Conservation (phyloP, 2,329 filamentous ascomycete species). For the Verticillium isaacii region DNA sequence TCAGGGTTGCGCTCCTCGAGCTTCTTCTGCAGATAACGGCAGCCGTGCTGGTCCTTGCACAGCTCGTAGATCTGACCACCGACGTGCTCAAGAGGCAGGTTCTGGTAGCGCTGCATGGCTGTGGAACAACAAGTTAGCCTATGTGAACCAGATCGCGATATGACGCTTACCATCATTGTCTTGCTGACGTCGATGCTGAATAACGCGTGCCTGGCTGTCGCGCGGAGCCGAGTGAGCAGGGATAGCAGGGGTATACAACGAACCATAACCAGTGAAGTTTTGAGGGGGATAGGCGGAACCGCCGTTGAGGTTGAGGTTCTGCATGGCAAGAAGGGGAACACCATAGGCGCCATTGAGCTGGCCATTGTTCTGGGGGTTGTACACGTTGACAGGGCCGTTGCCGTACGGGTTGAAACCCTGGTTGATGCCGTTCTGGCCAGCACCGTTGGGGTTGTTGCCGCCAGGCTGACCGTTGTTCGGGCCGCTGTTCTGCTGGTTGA, state of each 20-base stretch:
- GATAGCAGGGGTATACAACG: conserved; percentile 39
- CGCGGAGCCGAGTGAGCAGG: conserved; percentile 46
- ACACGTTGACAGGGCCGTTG: conserved; percentile 4
- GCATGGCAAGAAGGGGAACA: conserved; percentile 64
- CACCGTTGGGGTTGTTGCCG: conserved; percentile 1
- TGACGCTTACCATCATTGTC: conserved; percentile 60
- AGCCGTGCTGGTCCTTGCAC: conserved; percentile 98
- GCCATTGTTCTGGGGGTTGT: background rate
- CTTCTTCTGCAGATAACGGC: conserved; percentile 94
- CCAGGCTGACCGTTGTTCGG: background rate
- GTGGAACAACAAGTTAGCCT: conserved; percentile 21
- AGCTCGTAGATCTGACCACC: conserved; percentile 80
- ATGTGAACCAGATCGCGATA: background rate
- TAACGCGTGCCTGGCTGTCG: conserved; percentile 72
- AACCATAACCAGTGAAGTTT: conserved; percentile 53
- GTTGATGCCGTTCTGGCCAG: conserved; percentile 3
- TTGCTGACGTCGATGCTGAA: conserved; percentile 69
- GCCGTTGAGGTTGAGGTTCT: conserved; percentile 54
- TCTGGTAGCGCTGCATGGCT: conserved; percentile 77
- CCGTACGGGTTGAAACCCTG: conserved; percentile 8
- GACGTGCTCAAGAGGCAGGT: conserved; percentile 75
- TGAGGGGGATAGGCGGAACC: conserved; percentile 47
- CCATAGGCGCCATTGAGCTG: background rate
- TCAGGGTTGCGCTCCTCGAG: conserved; percentile 83
- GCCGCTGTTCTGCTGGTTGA: background rate